phyloP scores from a whole-genome alignment of 805 yeast species.

The Wickerhamomyces rabaulensis region DNA sequence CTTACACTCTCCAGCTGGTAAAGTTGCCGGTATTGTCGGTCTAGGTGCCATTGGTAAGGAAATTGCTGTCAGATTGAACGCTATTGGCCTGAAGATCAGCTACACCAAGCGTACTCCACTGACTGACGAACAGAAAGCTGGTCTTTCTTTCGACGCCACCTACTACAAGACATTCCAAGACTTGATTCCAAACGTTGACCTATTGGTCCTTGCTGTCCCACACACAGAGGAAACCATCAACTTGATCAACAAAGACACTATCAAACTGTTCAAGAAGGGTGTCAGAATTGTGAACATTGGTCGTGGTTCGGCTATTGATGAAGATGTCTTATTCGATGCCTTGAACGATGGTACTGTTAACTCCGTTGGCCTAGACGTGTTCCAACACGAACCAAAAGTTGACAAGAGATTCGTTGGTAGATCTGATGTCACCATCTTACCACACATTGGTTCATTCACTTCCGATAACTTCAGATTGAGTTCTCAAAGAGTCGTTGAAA shows the following conservation, averaged over 20 bases:
- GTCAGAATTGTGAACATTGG: constrained; percentile 69
- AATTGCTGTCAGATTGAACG: constrained; percentile 48
- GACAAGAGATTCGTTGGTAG: constrained; percentile 46
- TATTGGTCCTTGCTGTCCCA: constrained; percentile 62
- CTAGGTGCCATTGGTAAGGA: constrained; percentile 69
- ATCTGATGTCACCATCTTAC: constrained; percentile 61
- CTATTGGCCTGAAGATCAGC: constrained; percentile 58
- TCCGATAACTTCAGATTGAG: constrained; percentile 48
- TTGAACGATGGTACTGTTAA: constrained; percentile 52
- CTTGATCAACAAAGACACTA: constrained; percentile 42
- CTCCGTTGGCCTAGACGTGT: constrained; percentile 74
- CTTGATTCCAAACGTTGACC: constrained; percentile 39
- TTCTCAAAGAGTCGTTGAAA: constrained; percentile 47
- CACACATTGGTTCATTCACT: constrained; percentile 71
- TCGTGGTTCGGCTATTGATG: constrained; percentile 63
- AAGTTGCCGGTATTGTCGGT: constrained; percentile 59
- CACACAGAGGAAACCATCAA: constrained; percentile 51
- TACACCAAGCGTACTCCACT: constrained; percentile 52
- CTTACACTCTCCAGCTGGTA: constrained; percentile 48
- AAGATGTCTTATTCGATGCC: constrained; percentile 53
- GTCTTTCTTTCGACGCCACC: constrained; percentile 39
- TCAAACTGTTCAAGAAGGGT: constrained; percentile 44
- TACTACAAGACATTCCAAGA: constrained; percentile 42
- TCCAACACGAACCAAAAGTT: constrained; percentile 54
- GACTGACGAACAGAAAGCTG: constrained; percentile 27